These are phyloP conservation scores for Fusarium equiseti DNA, from an alignment of 2,329 filamentous ascomycete species.

Conservation along the genomic window DNA sequence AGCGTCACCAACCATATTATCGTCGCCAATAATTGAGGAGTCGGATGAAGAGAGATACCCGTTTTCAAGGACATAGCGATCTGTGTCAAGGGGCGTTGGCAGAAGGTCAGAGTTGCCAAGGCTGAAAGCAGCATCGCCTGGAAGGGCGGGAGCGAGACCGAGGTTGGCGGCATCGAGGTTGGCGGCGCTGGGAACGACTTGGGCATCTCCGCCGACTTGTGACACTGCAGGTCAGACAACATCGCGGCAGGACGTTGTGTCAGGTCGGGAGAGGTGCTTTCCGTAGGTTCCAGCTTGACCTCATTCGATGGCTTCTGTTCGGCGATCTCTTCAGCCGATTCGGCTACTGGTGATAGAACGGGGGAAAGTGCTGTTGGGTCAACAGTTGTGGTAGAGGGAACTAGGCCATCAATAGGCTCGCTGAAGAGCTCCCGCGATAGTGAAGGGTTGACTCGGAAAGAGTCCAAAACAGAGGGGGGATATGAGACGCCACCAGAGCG, in stretches of 20 bases:
- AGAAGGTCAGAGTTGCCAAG: conserved; percentile 76
- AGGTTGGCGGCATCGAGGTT: conserved; percentile 55
- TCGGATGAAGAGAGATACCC: conserved; percentile 80
- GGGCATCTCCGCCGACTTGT: conserved; percentile 81
- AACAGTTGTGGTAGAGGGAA: conserved; percentile 62
- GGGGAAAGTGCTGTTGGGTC: conserved; percentile 73
- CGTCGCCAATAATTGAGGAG: conserved; percentile 73
- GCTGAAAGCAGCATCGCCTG: conserved; percentile 73
- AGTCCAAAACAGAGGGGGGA: conserved; percentile 56
- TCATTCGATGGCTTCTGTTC: conserved; percentile 48
- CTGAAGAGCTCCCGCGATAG: conserved; percentile 71
- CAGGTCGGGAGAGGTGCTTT: conserved; percentile 78
- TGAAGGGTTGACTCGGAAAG: conserved; percentile 62
- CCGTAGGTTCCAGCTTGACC: conserved; percentile 44
- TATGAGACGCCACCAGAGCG: conserved; percentile 58
- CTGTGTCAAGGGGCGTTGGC: conserved; percentile 76
- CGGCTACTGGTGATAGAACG: conserved; percentile 64
- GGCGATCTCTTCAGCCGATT: conserved; percentile 51
- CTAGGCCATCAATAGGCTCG: conserved; percentile 57
- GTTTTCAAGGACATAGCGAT: conserved; percentile 82
- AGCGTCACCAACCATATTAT: conserved; percentile 75
- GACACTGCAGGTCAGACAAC: conserved; percentile 99
- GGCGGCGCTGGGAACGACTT: conserved; percentile 59
- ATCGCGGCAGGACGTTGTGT: conserved; percentile 99
- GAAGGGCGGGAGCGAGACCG: conserved; percentile 65